phyloP scores from a whole-genome alignment of 352 stramenopile genomes.

The Pilasporangium apinafurcum region DNA sequence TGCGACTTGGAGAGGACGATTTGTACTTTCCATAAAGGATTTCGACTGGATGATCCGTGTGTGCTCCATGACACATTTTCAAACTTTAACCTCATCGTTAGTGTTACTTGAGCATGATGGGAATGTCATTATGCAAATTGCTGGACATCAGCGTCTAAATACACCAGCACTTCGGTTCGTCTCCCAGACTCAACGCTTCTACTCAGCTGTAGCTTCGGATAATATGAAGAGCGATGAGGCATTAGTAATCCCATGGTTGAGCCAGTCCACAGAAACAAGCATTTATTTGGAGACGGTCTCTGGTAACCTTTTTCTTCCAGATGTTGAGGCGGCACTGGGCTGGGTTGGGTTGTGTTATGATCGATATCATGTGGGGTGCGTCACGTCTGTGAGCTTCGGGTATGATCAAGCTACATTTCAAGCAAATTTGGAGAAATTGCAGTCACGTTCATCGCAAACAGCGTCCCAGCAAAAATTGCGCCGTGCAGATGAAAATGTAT shows the following conservation, averaged over 20 bases:
- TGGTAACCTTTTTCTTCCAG: conserved; percentile 36
- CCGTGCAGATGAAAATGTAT: conserved; percentile 2
- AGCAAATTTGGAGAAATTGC: conserved; percentile 45
- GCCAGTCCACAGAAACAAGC: conserved; percentile 13
- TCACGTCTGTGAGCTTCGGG: conserved; percentile 56
- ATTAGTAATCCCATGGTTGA: conserved; percentile 6
- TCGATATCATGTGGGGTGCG: conserved; percentile 49
- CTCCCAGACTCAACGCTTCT: conserved; percentile 35
- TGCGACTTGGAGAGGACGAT: conserved; percentile 1
- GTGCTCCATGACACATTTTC: conserved; percentile 25
- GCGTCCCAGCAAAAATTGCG: conserved; percentile 15
- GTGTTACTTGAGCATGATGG: conserved; percentile 22
- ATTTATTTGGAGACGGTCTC: conserved; percentile 16
- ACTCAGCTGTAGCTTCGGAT: conserved; percentile 11
- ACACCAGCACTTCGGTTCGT: conserved; percentile 33
- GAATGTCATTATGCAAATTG: conserved; percentile 22
- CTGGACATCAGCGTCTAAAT: conserved; percentile 27
- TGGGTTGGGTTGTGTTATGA: conserved; percentile 36
- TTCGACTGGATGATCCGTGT: conserved; percentile 21
- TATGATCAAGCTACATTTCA: conserved; percentile 52
- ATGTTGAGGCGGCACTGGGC: conserved; percentile 23
- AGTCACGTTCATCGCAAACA: conserved; percentile 19
- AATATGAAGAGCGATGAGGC: background rate
- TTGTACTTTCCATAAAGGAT: conserved; percentile 22
- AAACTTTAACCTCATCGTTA: conserved; percentile 15